Percentiles rank a stretch among this genome's conserved stretches.
Evolutionary conservation across 345 rosid species (phyloP).

Genomic region (Populus deltoides): DNA sequence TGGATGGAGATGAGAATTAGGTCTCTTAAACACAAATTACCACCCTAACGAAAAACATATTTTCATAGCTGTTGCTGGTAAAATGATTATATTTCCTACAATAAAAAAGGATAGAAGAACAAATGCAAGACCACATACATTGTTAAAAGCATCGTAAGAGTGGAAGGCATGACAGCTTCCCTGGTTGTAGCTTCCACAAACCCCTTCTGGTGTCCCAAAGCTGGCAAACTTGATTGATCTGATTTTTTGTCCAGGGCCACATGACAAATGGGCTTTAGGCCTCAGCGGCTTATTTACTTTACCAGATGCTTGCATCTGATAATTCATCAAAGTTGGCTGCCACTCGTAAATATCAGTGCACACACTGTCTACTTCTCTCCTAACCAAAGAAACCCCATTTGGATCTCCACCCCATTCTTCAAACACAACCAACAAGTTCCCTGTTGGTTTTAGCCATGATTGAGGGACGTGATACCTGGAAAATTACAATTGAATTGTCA

Average conservation of each 20-base stretch:
- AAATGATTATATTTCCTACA: neutral
- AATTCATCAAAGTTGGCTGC: constrained; percentile 90
- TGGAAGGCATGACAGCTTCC: constrained; percentile 92
- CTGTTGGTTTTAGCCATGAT: constrained; percentile 86
- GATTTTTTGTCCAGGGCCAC: constrained; percentile 82
- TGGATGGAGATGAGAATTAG: neutral
- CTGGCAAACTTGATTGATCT: constrained; percentile 84
- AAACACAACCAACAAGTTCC: constrained; percentile 86
- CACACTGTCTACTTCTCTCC: constrained; percentile 76
- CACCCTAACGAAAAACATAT: neutral
- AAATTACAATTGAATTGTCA: constrained; percentile 6
- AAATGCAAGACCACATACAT: constrained; percentile 39
- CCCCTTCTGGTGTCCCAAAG: constrained; percentile 90
- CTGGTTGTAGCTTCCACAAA: constrained; percentile 76
- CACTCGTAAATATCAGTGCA: constrained; percentile 91
- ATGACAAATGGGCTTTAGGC: constrained; percentile 82
- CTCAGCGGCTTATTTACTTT: constrained; percentile 73
- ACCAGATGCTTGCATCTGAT: constrained; percentile 77
- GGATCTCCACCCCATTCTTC: constrained; percentile 99
- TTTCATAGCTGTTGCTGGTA: neutral
- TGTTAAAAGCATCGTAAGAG: constrained; percentile 92
- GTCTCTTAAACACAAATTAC: neutral
- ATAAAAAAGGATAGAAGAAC: neutral
- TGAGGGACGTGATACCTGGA: constrained; percentile 89
- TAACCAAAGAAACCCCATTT: constrained; percentile 70